These are phyloP conservation scores for Globisporangium iwayamae DNA, from an alignment of 352 stramenopile genomes.

Conservation along the genomic window DNA sequence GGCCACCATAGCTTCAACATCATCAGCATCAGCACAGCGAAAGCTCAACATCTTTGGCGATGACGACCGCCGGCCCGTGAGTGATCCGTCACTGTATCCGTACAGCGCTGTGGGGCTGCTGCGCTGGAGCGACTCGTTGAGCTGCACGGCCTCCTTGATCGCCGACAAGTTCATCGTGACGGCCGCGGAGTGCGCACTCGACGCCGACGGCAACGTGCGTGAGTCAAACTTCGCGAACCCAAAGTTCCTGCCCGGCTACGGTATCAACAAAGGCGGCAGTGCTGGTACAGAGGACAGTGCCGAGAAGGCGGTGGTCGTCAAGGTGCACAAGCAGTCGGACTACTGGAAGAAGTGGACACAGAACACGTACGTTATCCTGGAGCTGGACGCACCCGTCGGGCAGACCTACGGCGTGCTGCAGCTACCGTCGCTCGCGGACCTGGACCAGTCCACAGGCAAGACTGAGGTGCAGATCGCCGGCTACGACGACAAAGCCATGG, in stretches of 20 bases:
- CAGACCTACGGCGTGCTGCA: constrained; percentile 28
- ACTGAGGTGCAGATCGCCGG: constrained; percentile 56
- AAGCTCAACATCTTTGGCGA: constrained; percentile 42
- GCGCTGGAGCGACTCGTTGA: constrained; percentile 37
- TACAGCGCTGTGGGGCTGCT: constrained; percentile 57
- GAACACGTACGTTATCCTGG: constrained; percentile 63
- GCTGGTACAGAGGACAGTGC: not conserved
- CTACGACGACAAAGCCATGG: constrained; percentile 26
- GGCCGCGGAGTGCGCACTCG: constrained; percentile 54
- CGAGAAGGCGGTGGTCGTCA: constrained; percentile 24
- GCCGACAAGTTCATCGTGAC: constrained; percentile 43
- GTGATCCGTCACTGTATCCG: constrained; percentile 31
- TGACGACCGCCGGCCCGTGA: constrained; percentile 37
- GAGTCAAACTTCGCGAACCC: constrained; percentile 20
- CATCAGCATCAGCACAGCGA: constrained; percentile 3
- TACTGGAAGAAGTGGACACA: constrained; percentile 61
- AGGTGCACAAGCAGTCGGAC: constrained; percentile 58
- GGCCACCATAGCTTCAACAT: not conserved
- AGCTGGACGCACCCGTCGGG: constrained; percentile 45
- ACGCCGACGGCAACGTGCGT: constrained; percentile 24
- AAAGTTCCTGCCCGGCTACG: constrained; percentile 29
- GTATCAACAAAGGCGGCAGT: not conserved
- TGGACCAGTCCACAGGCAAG: constrained; percentile 24
- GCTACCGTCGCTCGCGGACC: constrained; percentile 27
- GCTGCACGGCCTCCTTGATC: constrained; percentile 58